Evolutionary conservation across 768 basidiomycete genomes (phyloP).

Genomic region (Russula foetens): DNA sequence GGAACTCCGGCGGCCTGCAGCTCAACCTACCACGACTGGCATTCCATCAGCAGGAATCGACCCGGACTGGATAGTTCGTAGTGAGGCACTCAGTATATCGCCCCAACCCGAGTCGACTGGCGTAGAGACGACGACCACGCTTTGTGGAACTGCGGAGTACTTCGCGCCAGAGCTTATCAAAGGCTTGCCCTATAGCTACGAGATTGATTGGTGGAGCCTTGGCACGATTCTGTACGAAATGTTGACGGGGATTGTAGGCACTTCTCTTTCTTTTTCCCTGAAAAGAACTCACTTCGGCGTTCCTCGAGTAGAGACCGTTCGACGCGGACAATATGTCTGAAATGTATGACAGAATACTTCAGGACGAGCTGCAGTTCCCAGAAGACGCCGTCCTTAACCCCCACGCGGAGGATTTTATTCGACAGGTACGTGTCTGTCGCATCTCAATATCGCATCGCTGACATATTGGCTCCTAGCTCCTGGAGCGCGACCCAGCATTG

Average conservation of each 20-base stretch:
- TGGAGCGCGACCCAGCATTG: slow-evolving; percentile 87
- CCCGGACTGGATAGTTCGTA: too few species aligned
- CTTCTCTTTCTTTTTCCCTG: slow-evolving; percentile 6
- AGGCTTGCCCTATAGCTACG: slow-evolving; percentile 82
- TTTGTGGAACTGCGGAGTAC: slow-evolving; percentile 93
- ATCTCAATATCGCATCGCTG: neutral
- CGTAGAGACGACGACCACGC: slow-evolving; percentile 70
- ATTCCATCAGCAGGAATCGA: too few species aligned
- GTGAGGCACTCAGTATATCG: too few species aligned
- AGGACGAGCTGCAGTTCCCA: slow-evolving; percentile 84
- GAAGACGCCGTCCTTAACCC: slow-evolving; percentile 86
- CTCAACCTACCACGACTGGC: too few species aligned
- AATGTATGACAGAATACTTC: slow-evolving; percentile 89
- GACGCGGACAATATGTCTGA: slow-evolving; percentile 90
- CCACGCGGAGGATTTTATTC: slow-evolving; percentile 89
- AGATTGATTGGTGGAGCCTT: slow-evolving; percentile 97
- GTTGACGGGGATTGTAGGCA: slow-evolving; percentile 86
- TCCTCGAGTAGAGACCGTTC: slow-evolving; percentile 69
- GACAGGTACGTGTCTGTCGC: slow-evolving; percentile 57
- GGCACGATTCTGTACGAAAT: slow-evolving; percentile 98
- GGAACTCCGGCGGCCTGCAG: slow-evolving; percentile 60
- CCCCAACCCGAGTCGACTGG: slow-evolving; percentile 34
- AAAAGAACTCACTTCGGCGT: slow-evolving; percentile 3
- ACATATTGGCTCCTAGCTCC: slow-evolving; percentile 37
- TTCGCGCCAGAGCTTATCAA: slow-evolving; percentile 96